These are phyloP conservation scores for Eragrostis curvula DNA, from an alignment of 176 grass and related monocot genomes.

Conservation along the genomic window DNA sequence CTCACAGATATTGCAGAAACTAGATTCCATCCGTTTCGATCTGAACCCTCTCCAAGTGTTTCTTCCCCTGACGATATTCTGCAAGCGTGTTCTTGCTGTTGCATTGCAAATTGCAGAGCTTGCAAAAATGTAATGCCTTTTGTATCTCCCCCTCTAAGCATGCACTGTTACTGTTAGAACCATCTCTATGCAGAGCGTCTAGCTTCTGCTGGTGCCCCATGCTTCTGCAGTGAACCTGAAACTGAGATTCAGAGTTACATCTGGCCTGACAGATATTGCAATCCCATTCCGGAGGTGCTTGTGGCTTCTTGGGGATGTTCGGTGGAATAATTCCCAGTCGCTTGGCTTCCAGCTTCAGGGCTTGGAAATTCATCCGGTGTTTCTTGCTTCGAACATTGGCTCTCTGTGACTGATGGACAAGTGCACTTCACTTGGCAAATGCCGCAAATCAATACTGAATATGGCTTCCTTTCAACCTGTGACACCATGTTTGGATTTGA, in stretches of 20 bases:
- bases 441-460: not conserved
- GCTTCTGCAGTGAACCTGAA: conserved; percentile 31
- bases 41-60: conserved; percentile 2
- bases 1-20: not conserved
- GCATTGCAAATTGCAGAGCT: not conserved
- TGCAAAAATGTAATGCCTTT: no score
- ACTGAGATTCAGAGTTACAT: conserved; percentile 27
- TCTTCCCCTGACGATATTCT: conserved; percentile 5
- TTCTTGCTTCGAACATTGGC: conserved; percentile 19
- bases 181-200: not conserved
- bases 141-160: not conserved
- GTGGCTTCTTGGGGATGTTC: not conserved
- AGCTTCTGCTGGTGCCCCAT: conserved; percentile 30
- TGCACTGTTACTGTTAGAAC: not conserved
- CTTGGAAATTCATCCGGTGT: conserved; percentile 4
- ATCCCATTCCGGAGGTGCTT: not conserved
- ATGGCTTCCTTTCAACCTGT: not conserved
- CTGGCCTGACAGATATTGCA: conserved; percentile 27
- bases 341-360: not conserved
- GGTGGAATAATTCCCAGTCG: not conserved
- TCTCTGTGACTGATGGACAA: not conserved
- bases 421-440: conserved; percentile 9
- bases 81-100: conserved; percentile 26
- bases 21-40: not conserved
- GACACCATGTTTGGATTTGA: not conserved